A percentile compares a stretch with the other conserved stretches of the same genome.
phyloP scores from a whole-genome alignment of 2,329 filamentous ascomycete species.

The Trichoderma sp. region DNA sequence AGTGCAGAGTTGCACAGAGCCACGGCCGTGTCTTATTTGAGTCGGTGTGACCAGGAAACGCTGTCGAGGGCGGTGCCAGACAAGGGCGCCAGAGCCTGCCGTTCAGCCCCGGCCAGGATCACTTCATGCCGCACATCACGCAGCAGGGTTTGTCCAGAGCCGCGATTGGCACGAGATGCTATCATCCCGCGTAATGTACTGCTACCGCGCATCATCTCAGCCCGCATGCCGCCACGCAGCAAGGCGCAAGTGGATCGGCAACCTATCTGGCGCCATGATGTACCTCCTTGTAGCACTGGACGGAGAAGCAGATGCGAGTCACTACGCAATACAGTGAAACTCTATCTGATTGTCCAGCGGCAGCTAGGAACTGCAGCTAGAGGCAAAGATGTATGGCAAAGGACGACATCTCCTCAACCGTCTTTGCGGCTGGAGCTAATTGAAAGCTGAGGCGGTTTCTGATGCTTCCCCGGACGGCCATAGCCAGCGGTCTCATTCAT shows the following conservation, averaged over 20 bases:
- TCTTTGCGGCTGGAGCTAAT: background rate
- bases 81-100: background rate
- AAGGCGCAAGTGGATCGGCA: conserved; percentile 22
- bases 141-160: conserved; percentile 7
- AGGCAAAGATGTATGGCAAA: background rate
- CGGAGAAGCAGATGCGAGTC: background rate
- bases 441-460: background rate
- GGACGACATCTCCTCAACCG: background rate
- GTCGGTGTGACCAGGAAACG: conserved; percentile 16
- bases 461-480: conserved; percentile 19
- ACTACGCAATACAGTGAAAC: background rate
- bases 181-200: background rate
- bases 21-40: background rate
- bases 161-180: conserved; percentile 1
- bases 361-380: background rate
- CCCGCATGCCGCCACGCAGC: conserved; percentile 13
- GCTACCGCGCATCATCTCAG: background rate
- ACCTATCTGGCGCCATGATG: conserved; percentile 14
- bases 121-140: conserved; percentile 12
- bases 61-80: conserved; percentile 5
- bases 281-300: background rate
- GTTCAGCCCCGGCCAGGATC: background rate
- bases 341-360: background rate
- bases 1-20: conserved; percentile 3
- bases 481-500: conserved; percentile 4